phyloP scores from a whole-genome alignment of 2,329 filamentous ascomycete genomes.

The Ceratocystis diversiconidia region DNA sequence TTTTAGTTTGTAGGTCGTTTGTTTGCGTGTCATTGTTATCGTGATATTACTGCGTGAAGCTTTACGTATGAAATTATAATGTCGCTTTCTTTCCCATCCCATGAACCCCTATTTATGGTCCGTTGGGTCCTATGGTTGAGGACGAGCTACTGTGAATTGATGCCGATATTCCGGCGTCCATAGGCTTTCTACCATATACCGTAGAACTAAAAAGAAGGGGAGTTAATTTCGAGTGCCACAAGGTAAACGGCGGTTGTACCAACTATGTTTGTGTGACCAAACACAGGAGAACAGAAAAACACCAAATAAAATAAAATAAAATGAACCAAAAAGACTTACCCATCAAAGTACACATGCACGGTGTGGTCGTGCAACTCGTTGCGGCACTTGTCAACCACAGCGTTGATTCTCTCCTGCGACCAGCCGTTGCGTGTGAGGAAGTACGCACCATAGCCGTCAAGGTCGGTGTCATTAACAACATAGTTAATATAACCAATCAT shows the following conservation, averaged over 20 bases:
- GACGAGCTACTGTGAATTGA: slow-evolving; percentile 5
- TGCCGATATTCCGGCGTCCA: not conserved
- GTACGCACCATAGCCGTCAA: slow-evolving; percentile 27
- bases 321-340: slow-evolving; percentile 23
- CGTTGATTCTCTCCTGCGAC: slow-evolving; percentile 24
- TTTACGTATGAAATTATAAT: slow-evolving; percentile 2
- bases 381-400: slow-evolving; percentile 25
- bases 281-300: not conserved
- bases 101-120: not conserved
- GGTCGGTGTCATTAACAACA: slow-evolving; percentile 25
- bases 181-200: slow-evolving; percentile 13
- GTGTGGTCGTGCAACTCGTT: slow-evolving; percentile 25
- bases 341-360: slow-evolving; percentile 29
- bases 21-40: slow-evolving; percentile 12
- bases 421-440: slow-evolving; percentile 29
- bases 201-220: not conserved
- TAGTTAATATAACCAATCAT: slow-evolving; percentile 29
- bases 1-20: not conserved
- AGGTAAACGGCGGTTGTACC: not conserved
- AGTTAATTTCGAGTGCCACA: not conserved
- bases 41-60: slow-evolving; percentile 2
- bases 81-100: not conserved
- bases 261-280: not conserved
- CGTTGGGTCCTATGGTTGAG: slow-evolving; percentile 8
- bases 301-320: not conserved